A percentile compares a stretch with the other conserved stretches of the same genome.
These are phyloP conservation scores for Boletus barrowsii DNA, from an alignment of 768 basidiomycete genomes.

Conservation along the genomic window DNA sequence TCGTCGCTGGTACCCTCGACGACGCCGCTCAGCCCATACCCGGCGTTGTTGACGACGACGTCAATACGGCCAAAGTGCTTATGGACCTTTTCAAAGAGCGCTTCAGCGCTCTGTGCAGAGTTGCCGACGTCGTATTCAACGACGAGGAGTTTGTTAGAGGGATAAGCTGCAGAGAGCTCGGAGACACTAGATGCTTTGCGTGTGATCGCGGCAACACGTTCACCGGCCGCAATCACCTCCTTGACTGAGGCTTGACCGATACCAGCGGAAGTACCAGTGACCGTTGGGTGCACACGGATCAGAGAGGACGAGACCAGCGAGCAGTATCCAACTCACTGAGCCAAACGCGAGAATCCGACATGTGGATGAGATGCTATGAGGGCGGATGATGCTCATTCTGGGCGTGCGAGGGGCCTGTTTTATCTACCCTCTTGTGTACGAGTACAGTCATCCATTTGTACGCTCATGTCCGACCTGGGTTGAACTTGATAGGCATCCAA, in stretches of 20 bases:
- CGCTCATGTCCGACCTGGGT: background rate
- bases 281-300: conserved; percentile 16
- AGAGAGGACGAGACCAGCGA: background rate
- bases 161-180: conserved; percentile 12
- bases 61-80: conserved; percentile 31
- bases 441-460: too few species aligned
- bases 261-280: conserved; percentile 43
- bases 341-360: conserved; percentile 25
- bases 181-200: conserved; percentile 24
- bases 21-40: conserved; percentile 21
- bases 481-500: too few species aligned
- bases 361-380: background rate
- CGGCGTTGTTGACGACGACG: conserved; percentile 36
- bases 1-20: conserved; percentile 26
- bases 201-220: conserved; percentile 28
- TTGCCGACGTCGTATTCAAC: conserved; percentile 32
- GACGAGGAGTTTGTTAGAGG: conserved; percentile 24
- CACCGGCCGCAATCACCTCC: conserved; percentile 24
- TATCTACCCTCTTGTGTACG: conserved; percentile 3
- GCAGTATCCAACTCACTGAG: conserved; percentile 9
- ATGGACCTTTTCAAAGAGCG: conserved; percentile 21
- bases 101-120: conserved; percentile 9
- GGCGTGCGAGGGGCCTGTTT: background rate
- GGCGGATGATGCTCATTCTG: background rate
- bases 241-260: conserved; percentile 35